Conservation (phyloP, 257 asterid species). For the Galeopsis tetrahit region DNA sequence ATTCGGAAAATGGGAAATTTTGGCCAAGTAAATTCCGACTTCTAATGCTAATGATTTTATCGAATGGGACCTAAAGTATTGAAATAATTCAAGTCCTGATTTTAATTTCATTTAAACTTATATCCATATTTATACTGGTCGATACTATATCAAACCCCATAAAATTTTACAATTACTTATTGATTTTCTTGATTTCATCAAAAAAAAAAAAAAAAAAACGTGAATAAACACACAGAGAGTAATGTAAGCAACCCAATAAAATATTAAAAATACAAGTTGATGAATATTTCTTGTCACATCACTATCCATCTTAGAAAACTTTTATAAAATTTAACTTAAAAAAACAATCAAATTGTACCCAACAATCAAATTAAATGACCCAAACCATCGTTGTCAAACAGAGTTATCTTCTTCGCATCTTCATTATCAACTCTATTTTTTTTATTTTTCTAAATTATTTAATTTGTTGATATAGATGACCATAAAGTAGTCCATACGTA, state of each 20-base stretch:
- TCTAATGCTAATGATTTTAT: no score
- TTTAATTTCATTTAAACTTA: background rate
- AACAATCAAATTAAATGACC: no score
- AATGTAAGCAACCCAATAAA: background rate
- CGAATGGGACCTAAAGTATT: background rate
- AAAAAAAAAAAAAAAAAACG: no score
- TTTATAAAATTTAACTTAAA: no score
- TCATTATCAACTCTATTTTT: no score
- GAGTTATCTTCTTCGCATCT: no score
- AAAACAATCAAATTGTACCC: no score
- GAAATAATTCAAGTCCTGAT: background rate
- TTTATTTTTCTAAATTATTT: background rate
- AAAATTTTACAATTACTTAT: background rate
- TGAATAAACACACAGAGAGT: background rate
- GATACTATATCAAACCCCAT: background rate
- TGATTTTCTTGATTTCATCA: background rate
- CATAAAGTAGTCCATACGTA: background rate
- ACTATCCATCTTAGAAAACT: background rate
- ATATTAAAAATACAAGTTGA: background rate
- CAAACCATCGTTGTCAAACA: no score
- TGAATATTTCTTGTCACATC: background rate
- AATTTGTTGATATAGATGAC: background rate
- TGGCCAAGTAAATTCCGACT: no score
- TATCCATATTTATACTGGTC: background rate
- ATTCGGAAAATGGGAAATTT: no score